Evolutionary conservation across 2,329 filamentous ascomycete genomes (phyloP).

Genomic region (Neofusicoccum laricinum): DNA sequence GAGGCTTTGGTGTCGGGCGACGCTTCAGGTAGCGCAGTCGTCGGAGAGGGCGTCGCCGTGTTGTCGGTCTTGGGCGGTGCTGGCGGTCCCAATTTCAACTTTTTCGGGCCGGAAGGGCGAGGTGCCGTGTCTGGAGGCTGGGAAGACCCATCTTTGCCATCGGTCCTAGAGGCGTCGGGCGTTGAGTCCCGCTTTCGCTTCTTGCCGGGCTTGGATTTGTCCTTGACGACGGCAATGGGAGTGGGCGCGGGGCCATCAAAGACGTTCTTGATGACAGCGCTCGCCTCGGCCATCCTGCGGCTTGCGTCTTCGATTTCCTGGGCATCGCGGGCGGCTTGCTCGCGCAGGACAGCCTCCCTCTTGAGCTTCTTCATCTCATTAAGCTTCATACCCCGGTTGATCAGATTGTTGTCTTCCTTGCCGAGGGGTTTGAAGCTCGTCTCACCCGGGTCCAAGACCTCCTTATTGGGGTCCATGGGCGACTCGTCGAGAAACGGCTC

Average conservation of each 20-base stretch:
- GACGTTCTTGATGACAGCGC: conserved; percentile 16
- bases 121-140: conserved; percentile 23
- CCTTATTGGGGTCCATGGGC: conserved; percentile 22
- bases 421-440: conserved; percentile 56
- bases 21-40: not conserved
- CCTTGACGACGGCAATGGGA: conserved; percentile 5
- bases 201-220: conserved; percentile 27
- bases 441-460: conserved; percentile 57
- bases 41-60: conserved; percentile 19
- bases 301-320: conserved; percentile 35
- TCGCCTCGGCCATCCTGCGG: conserved; percentile 28
- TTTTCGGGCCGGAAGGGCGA: conserved; percentile 31
- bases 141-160: not conserved
- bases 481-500: conserved; percentile 60
- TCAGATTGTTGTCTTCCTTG: conserved; percentile 61
- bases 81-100: conserved; percentile 21
- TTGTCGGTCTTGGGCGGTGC: conserved; percentile 17
- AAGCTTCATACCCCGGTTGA: conserved; percentile 72
- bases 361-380: conserved; percentile 77
- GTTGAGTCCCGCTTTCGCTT: conserved; percentile 58
- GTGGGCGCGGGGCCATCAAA: conserved; percentile 11
- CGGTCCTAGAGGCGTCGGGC: conserved; percentile 27
- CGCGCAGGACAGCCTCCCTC: conserved; percentile 56
- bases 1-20: conserved; percentile 23
- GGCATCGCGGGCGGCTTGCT: conserved; percentile 46